Conservation (phyloP, 345 rosid species). For the Salix brachista region DNA sequence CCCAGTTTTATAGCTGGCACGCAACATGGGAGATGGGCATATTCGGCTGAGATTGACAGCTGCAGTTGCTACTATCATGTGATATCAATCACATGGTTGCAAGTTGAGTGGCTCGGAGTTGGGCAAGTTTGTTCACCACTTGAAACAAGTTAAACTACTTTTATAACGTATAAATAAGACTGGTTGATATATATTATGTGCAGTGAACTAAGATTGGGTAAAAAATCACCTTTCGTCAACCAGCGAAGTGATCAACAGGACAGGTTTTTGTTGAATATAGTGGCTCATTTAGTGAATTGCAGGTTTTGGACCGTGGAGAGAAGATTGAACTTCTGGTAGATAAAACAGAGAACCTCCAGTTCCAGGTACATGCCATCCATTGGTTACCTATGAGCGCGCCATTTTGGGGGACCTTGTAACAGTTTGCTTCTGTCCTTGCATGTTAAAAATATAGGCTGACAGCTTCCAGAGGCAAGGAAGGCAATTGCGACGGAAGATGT, state of each 20-base stretch:
- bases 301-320: conserved; percentile 98
- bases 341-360: conserved; percentile 83
- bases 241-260: neutral
- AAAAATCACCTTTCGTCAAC: neutral
- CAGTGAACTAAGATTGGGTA: neutral
- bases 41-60: neutral
- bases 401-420: neutral
- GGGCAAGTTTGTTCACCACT: neutral
- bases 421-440: neutral
- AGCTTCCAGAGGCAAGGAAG: conserved; percentile 98
- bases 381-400: neutral
- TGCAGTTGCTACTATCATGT: neutral
- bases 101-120: neutral
- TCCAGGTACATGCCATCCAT: conserved; percentile 47
- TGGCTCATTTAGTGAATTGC: conserved; percentile 9
- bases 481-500: conserved; percentile 89
- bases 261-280: neutral
- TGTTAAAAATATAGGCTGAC: conserved; percentile 53
- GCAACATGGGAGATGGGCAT: neutral
- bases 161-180: neutral
- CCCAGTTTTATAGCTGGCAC: neutral
- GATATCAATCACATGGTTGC: neutral
- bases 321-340: conserved; percentile 91
- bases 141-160: neutral
- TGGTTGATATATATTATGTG: neutral